Conservation (phyloP, 2,329 filamentous ascomycete genomes). For the Orbilia brochopaga region DNA sequence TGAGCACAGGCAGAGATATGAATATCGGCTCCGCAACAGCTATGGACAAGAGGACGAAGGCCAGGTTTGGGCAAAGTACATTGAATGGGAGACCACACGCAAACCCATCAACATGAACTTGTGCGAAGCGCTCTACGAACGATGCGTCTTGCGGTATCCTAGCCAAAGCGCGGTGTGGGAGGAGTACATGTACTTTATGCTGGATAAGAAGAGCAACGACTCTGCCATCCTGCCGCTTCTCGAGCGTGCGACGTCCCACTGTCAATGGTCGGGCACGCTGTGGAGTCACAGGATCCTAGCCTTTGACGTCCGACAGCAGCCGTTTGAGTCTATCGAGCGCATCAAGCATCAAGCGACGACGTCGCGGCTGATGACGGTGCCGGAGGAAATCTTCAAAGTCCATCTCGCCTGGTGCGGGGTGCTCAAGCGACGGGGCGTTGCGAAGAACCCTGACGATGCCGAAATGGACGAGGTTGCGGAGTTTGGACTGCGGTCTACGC, state of each 20-base stretch:
- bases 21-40: constrained; percentile 69
- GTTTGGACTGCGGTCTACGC: constrained; percentile 80
- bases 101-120: constrained; percentile 63
- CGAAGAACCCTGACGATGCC: constrained; percentile 72
- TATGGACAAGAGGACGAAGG: constrained; percentile 65
- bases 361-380: constrained; percentile 79
- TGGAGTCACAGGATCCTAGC: constrained; percentile 90
- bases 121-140: constrained; percentile 53
- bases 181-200: constrained; percentile 53
- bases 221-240: constrained; percentile 69
- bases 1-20: constrained; percentile 70
- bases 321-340: constrained; percentile 80
- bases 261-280: constrained; percentile 86
- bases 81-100: constrained; percentile 79
- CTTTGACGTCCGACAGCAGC: constrained; percentile 76
- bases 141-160: constrained; percentile 54
- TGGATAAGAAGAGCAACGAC: constrained; percentile 52
- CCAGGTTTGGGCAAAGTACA: constrained; percentile 69
- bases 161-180: constrained; percentile 54
- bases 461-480: constrained; percentile 82
- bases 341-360: constrained; percentile 93
- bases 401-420: constrained; percentile 95
- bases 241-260: constrained; percentile 83
- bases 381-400: constrained; percentile 87
- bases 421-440: constrained; percentile 82